Evolutionary conservation across 2,329 filamentous ascomycete genomes (phyloP).

Genomic region (Aureobasidium melanogenum): DNA sequence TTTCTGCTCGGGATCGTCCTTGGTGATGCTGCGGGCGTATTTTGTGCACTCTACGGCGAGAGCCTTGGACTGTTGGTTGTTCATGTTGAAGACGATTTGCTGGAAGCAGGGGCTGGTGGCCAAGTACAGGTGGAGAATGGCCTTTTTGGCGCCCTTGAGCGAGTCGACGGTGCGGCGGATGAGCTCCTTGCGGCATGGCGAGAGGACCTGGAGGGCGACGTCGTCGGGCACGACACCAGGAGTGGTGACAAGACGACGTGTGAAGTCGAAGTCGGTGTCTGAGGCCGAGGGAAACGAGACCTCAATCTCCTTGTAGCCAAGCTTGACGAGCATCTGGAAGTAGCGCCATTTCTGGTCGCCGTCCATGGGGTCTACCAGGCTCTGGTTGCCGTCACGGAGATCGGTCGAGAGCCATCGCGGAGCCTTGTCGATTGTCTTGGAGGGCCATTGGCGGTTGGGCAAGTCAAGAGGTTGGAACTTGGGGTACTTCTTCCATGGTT

Average conservation of each 20-base stretch:
- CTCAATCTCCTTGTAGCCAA: slow-evolving; percentile 97
- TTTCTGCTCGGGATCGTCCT: slow-evolving; percentile 53
- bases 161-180: slow-evolving; percentile 85
- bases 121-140: slow-evolving; percentile 89
- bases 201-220: slow-evolving; percentile 85
- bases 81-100: slow-evolving; percentile 79
- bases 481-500: slow-evolving; percentile 70
- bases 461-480: slow-evolving; percentile 58
- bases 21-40: slow-evolving; percentile 81
- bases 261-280: slow-evolving; percentile 94
- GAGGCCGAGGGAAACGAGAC: slow-evolving; percentile 92
- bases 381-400: slow-evolving; percentile 89
- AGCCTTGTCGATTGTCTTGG: slow-evolving; percentile 70
- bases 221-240: slow-evolving; percentile 78
- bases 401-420: slow-evolving; percentile 88
- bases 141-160: slow-evolving; percentile 82
- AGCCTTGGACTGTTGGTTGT: slow-evolving; percentile 70
- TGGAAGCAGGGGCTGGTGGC: slow-evolving; percentile 96
- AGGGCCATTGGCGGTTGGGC: slow-evolving; percentile 72
- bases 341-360: slow-evolving; percentile 91
- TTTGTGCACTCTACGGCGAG: slow-evolving; percentile 79
- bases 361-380: slow-evolving; percentile 87
- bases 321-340: slow-evolving; percentile 85
- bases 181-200: slow-evolving; percentile 83
- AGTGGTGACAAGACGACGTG: slow-evolving; percentile 74